Evolutionary conservation across 176 grass and related monocot genomes (phyloP).

Genomic region (Zoysia japonica): DNA sequence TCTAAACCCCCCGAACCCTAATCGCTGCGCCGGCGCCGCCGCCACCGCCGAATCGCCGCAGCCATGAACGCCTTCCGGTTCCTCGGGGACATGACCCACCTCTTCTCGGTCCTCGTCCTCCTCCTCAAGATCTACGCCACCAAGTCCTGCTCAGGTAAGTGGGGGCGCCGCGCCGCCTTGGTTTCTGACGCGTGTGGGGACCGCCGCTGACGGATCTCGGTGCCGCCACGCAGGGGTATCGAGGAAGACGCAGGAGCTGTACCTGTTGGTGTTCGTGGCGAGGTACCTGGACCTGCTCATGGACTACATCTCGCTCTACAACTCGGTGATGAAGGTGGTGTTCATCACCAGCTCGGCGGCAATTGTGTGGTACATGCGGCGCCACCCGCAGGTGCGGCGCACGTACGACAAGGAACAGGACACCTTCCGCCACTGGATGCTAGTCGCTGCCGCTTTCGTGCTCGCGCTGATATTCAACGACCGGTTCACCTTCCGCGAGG

Average conservation of each 20-base stretch:
- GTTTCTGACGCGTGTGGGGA: background rate
- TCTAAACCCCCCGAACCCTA: constrained; percentile 45
- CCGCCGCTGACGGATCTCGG: constrained; percentile 39
- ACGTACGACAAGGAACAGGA: constrained; percentile 91
- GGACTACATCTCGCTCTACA: constrained; percentile 87
- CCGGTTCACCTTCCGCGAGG: constrained; percentile 73
- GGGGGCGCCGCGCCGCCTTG: background rate
- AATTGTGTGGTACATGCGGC: constrained; percentile 96
- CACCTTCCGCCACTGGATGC: constrained; percentile 70
- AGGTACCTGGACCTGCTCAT: constrained; percentile 91
- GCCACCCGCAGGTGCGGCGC: constrained; percentile 71
- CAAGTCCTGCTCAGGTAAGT: constrained; percentile 89
- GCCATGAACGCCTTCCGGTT: constrained; percentile 92
- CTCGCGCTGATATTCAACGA: constrained; percentile 84
- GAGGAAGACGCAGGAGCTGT: constrained; percentile 97
- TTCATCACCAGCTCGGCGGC: constrained; percentile 78
- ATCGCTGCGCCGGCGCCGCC: constrained; percentile 34
- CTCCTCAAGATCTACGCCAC: constrained; percentile 99
- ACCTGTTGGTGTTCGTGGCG: constrained; percentile 78
- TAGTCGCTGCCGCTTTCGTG: constrained; percentile 40
- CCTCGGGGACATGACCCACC: constrained; percentile 95
- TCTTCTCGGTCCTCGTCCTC: constrained; percentile 92
- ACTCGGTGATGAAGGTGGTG: constrained; percentile 91
- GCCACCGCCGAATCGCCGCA: background rate
- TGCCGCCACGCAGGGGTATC: constrained; percentile 65